Evolutionary conservation across 768 basidiomycete genomes (phyloP).

Genomic region (Clavulina sp.): DNA sequence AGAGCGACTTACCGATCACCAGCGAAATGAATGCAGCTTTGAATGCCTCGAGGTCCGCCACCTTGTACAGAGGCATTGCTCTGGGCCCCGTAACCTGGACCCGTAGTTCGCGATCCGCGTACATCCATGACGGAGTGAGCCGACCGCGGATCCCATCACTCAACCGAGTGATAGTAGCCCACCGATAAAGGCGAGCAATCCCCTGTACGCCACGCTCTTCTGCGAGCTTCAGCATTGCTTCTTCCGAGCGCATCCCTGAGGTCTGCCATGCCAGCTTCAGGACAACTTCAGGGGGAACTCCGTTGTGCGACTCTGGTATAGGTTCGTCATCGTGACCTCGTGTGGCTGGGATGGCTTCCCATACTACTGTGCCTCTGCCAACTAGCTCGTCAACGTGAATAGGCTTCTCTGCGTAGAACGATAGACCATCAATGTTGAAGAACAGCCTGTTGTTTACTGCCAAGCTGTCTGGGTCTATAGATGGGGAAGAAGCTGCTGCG

Average conservation of each 20-base stretch:
- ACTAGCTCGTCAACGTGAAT: too few species aligned
- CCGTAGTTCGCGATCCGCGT: background rate
- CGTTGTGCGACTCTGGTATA: background rate
- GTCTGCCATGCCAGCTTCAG: background rate
- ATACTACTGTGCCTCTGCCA: background rate
- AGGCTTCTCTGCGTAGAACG: too few species aligned
- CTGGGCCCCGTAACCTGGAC: background rate
- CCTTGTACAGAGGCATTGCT: background rate
- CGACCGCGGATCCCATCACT: background rate
- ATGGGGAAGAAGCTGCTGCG: too few species aligned
- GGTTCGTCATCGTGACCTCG: background rate
- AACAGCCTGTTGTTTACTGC: too few species aligned
- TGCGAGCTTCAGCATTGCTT: too few species aligned
- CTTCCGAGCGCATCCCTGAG: background rate
- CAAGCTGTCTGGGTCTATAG: too few species aligned
- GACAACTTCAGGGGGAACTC: background rate
- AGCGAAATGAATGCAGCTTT: background rate
- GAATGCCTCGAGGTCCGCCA: background rate
- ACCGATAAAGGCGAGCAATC: background rate
- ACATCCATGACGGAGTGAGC: background rate
- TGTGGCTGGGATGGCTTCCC: background rate
- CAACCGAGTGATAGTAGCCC: background rate
- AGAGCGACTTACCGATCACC: background rate
- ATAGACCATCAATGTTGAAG: too few species aligned
- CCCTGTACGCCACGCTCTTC: background rate